Conservation (phyloP, 2,329 filamentous ascomycete genomes). For the Torrubiella hemipterigena region DNA sequence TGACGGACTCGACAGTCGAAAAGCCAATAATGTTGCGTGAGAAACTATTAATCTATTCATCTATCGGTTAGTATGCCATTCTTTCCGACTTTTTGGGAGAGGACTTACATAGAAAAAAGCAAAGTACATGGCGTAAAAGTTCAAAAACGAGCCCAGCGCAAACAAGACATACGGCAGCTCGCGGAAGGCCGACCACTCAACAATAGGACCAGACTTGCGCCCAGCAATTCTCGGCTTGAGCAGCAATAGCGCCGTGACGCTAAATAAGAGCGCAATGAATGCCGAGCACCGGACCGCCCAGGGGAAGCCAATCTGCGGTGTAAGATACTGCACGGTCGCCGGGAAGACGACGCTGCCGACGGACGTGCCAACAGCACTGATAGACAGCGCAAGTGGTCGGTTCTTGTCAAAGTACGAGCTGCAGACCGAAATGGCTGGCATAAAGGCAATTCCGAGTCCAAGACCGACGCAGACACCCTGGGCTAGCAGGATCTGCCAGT, state of each 20-base stretch:
- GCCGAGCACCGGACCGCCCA: constrained; percentile 54
- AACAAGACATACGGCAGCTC: constrained; percentile 44
- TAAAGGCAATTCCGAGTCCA: constrained; percentile 44
- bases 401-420: constrained; percentile 48
- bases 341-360: constrained; percentile 46
- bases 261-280: constrained; percentile 44
- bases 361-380: constrained; percentile 47
- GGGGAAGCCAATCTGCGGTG: constrained; percentile 45
- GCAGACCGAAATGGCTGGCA: constrained; percentile 46
- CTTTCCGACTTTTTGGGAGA: constrained; percentile 13
- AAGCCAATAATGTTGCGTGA: constrained; percentile 30
- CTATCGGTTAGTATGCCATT: constrained; percentile 3
- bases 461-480: constrained; percentile 40
- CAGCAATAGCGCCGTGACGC: constrained; percentile 24
- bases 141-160: constrained; percentile 34
- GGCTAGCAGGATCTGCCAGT: constrained; percentile 41
- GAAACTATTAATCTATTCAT: constrained; percentile 29
- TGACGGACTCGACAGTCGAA: constrained; percentile 35
- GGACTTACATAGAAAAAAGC: constrained; percentile 33
- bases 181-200: constrained; percentile 45
- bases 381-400: constrained; percentile 44
- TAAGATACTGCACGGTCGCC: constrained; percentile 42
- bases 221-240: constrained; percentile 34
- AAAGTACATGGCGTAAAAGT: constrained; percentile 26
- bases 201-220: constrained; percentile 33